Evolutionary conservation across 2,329 filamentous ascomycete genomes (phyloP).

Genomic region (Pyricularia sp.): DNA sequence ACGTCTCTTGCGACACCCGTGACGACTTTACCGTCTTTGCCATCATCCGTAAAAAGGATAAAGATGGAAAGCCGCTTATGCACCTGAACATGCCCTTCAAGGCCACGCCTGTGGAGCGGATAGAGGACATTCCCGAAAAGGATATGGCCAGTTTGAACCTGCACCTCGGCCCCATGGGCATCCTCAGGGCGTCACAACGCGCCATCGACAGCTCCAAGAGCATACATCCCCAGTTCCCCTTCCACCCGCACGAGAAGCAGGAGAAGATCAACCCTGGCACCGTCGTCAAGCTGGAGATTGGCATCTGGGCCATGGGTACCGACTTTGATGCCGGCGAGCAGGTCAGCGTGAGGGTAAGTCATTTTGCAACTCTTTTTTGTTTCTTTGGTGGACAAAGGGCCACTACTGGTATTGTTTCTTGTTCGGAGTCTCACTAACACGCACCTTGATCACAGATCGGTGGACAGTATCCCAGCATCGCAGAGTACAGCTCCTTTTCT

Average conservation of each 20-base stretch:
- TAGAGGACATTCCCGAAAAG: constrained; percentile 20
- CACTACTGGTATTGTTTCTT: background rate
- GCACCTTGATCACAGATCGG: background rate
- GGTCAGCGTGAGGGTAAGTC: constrained; percentile 10
- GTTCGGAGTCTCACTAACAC: background rate
- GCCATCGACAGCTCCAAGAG: constrained; percentile 22
- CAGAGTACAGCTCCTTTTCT: constrained; percentile 27
- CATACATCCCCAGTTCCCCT: constrained; percentile 21
- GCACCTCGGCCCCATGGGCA: constrained; percentile 30
- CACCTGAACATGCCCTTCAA: constrained; percentile 31
- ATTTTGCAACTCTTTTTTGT: background rate
- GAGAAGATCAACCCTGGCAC: constrained; percentile 29
- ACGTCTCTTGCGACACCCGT: constrained; percentile 29
- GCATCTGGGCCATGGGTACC: constrained; percentile 35
- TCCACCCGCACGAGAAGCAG: constrained; percentile 27
- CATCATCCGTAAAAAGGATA: constrained; percentile 32
- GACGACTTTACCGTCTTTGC: constrained; percentile 36
- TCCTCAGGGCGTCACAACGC: constrained; percentile 33
- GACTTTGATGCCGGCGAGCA: constrained; percentile 32
- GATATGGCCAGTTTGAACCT: constrained; percentile 28
- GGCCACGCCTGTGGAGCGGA: constrained; percentile 16
- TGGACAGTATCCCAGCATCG: background rate
- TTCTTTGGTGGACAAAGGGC: no score
- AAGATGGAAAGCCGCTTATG: constrained; percentile 28
- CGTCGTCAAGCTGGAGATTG: constrained; percentile 35